A percentile compares a stretch with the other conserved stretches of the same genome.
These are phyloP conservation scores for Metschnikowia lochheadii DNA, from an alignment of 805 yeast genomes.

Conservation along the genomic window DNA sequence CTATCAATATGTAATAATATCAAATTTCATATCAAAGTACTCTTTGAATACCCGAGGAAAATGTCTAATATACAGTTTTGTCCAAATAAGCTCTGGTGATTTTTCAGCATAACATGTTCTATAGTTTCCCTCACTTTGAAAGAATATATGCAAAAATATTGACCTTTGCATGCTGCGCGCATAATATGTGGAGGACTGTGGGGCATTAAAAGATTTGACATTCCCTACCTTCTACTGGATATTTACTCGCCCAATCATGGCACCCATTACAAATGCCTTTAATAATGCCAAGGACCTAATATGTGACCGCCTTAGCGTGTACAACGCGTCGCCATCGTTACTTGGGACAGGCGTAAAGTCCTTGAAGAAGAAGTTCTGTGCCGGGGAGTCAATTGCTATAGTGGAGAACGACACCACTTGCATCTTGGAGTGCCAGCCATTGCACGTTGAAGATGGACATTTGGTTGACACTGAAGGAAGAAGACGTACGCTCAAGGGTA, in stretches of 20 bases:
- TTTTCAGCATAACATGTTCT: background rate
- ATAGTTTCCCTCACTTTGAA: background rate
- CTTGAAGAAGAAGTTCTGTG: constrained; percentile 20
- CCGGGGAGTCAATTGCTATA: constrained; percentile 12
- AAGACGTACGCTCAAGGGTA: constrained; percentile 66
- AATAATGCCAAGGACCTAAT: constrained; percentile 2
- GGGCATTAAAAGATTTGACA: background rate
- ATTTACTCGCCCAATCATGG: background rate
- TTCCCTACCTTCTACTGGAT: background rate
- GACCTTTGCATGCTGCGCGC: constrained; percentile 1
- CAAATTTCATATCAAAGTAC: too few species aligned
- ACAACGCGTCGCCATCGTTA: constrained; percentile 24
- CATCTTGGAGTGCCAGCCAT: constrained; percentile 20
- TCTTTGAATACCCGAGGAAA: too few species aligned
- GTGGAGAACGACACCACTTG: constrained; percentile 7
- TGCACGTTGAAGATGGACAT: constrained; percentile 48
- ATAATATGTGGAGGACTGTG: background rate
- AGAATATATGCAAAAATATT: background rate
- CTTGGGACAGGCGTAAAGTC: constrained; percentile 27
- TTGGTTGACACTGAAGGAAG: constrained; percentile 58
- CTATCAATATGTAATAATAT: too few species aligned
- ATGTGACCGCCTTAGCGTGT: constrained; percentile 28
- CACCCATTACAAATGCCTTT: constrained; percentile 2
- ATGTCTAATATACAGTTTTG: too few species aligned
- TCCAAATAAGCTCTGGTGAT: background rate